phyloP scores from a whole-genome alignment of 108 stramenopile genomes.

The Nannochloropsis granulata region DNA sequence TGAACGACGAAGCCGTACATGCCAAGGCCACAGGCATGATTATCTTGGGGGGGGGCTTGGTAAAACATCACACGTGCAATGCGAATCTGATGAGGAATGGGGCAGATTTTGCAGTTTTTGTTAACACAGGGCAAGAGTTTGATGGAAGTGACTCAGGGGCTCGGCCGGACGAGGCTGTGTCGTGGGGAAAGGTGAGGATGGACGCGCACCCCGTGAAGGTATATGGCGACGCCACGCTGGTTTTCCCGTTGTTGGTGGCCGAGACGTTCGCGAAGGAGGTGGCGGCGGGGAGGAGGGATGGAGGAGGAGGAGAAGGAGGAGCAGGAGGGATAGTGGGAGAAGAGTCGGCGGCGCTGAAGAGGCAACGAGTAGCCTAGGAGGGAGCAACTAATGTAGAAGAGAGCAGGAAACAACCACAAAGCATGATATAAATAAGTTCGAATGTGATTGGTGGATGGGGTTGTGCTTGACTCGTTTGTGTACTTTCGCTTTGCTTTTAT shows the following conservation, averaged over 20 bases:
- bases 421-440: no score
- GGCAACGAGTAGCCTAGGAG: not conserved
- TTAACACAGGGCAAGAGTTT: slow-evolving; percentile 91
- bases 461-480: no score
- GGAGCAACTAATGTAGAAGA: not conserved
- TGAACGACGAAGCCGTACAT: slow-evolving; percentile 84
- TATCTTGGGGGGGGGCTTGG: slow-evolving; percentile 92
- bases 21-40: slow-evolving; percentile 88
- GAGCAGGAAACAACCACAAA: no score
- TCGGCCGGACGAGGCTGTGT: slow-evolving; percentile 87
- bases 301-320: slow-evolving; percentile 48
- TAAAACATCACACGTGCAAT: slow-evolving; percentile 99
- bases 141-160: slow-evolving; percentile 97
- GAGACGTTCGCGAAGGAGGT: slow-evolving; percentile 93
- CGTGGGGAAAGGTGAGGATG: slow-evolving; percentile 94
- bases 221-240: slow-evolving; percentile 84
- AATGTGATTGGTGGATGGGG: no score
- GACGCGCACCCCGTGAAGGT: slow-evolving; percentile 86
- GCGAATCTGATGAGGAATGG: slow-evolving; percentile 99
- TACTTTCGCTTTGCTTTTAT: no score
- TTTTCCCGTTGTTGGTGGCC: slow-evolving; percentile 85
- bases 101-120: slow-evolving; percentile 93
- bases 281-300: slow-evolving; percentile 53
- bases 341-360: not conserved
- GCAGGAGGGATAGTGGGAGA: not conserved